Evolutionary conservation across 192 early-diverging fungal species (phyloP), one percentile per base, ranked within the genome.

Genomic region (Entomortierella lignicola): DNA sequence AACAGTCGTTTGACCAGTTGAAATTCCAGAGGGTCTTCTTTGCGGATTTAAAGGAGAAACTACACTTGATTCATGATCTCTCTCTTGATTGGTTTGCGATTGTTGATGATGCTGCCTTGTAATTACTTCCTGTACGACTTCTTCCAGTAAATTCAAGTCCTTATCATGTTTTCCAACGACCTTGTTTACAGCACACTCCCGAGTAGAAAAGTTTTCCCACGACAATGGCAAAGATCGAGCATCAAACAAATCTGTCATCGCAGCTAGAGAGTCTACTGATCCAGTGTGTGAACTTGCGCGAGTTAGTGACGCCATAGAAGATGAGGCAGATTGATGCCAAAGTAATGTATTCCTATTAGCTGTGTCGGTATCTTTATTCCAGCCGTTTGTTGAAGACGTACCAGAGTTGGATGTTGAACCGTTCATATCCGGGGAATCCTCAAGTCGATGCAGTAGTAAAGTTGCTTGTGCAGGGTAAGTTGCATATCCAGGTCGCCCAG

Each of bases 111-210:
- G 66, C 50, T 79, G 60, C 31, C 75, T 58, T 4, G 63, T 55
- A 30, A 79, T 69, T 4, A 56, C 62, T 29, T 70, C 75, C 30
- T 79, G 75, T 18, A 79, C 75, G 8, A 60, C 68, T 43, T 66
- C 75, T 39, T 79, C 75, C 57, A 79, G 23, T 0, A 54, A 25
- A 32, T 70, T 31, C 41, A 79, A 23, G 8, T 79, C 75, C 25
- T 70, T 31, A 32, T 79, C 67, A 25, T 70, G 75, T 15, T 79
- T 79, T 4, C 75, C 75, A 27, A 66, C 30, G 26, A 79, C 51
- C 48, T 66, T 79, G 57, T 79, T 79, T n/a, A 79, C 57, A 2
- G 64, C 66, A 30, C 75, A 79, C 60, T 79, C 75, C 12, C 75
- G 54, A 17, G 75, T 79, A 5, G 75, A 57, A 43, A 79, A 79